These are phyloP conservation scores for Gynochthodes officinalis DNA, from an alignment of 257 asterid species.

Conservation along the genomic window DNA sequence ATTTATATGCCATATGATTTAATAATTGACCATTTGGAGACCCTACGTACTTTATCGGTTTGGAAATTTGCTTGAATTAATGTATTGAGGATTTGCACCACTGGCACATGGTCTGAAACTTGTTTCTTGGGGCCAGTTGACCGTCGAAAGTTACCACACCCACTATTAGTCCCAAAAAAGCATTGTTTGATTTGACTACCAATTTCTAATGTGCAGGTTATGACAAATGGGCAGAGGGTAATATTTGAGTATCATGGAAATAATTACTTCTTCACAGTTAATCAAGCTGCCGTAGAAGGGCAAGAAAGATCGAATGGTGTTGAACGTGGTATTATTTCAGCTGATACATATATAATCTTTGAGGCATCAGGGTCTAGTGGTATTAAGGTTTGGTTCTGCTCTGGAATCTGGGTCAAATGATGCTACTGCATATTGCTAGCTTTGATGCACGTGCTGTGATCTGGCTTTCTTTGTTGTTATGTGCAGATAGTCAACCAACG, in stretches of 20 bases:
- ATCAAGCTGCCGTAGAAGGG: constrained; percentile 76
- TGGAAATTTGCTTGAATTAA: not conserved
- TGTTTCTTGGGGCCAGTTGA: not conserved
- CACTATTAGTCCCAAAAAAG: not conserved
- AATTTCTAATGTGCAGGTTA: constrained; percentile 46
- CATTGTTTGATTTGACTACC: not conserved
- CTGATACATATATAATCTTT: constrained; percentile 79
- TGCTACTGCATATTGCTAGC: constrained; percentile 13
- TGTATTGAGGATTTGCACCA: not conserved
- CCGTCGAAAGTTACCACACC: not conserved
- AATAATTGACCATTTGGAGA: not conserved
- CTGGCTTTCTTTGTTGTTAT: constrained; percentile 16
- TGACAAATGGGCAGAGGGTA: constrained; percentile 86
- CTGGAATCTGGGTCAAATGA: constrained; percentile 11
- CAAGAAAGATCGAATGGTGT: constrained; percentile 51
- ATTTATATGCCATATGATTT: too few relatives aligned
- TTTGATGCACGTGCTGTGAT: constrained; percentile 12
- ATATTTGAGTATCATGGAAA: constrained; percentile 89
- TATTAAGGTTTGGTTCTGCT: constrained; percentile 58
- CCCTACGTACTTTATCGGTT: not conserved
- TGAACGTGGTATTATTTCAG: constrained; percentile 82
- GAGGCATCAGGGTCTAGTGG: constrained; percentile 86
- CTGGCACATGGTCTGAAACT: not conserved
- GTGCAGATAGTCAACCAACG: constrained; percentile 94
- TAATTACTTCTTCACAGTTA: constrained; percentile 76